phyloP scores from a whole-genome alignment of 257 asterid species.

The Solanum bulbocastanum region DNA sequence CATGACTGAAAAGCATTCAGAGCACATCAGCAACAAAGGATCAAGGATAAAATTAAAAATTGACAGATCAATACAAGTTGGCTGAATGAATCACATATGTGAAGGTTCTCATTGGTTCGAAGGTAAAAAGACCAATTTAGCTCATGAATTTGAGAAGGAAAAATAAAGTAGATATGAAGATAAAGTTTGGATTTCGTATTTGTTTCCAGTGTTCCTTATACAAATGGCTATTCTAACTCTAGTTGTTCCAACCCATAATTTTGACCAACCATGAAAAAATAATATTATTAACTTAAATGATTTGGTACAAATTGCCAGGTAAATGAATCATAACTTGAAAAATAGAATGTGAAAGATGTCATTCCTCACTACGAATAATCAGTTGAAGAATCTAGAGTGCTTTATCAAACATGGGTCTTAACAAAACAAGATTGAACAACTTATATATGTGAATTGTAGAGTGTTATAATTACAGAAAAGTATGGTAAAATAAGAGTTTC shows the following conservation, averaged over 20 bases:
- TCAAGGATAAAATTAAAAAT: background rate
- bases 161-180: background rate
- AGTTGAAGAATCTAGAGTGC: no score
- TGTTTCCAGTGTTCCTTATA: background rate
- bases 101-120: background rate
- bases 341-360: background rate
- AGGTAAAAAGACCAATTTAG: no score
- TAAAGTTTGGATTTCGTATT: background rate
- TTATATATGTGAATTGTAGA: background rate
- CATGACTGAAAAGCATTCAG: background rate
- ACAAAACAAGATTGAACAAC: background rate
- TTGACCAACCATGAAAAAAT: background rate
- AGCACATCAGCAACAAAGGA: background rate
- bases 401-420: background rate
- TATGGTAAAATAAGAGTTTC: background rate
- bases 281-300: background rate
- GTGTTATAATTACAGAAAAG: background rate
- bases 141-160: background rate
- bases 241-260: background rate
- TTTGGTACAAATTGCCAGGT: background rate
- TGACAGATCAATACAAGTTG: no score
- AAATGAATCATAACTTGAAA: background rate
- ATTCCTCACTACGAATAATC: background rate
- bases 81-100: no score
- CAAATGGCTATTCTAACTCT: background rate